Base-by-base conservation (phyloP, 805 yeast genomes). In the Dipodascopsis uninucleata region DNA sequence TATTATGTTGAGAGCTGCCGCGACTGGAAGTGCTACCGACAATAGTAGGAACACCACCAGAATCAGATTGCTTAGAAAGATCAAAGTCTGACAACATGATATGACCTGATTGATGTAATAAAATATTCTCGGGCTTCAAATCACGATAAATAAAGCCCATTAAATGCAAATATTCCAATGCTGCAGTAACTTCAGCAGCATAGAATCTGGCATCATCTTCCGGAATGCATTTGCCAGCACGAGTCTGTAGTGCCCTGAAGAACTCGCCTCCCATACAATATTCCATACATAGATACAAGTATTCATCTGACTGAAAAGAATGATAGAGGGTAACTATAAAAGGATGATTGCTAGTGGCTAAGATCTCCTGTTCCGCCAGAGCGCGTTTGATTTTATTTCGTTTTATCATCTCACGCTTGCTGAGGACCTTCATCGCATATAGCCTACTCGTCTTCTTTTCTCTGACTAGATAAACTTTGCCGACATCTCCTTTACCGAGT, bases 251-350 rank as follows among this genome's bases (percentile, higher is more conserved):
- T 0, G 97, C 98, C 48, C 97, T 71, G 71, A 93, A 93, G 60
- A 93, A 93, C 67, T 94, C 98, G 36, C 99, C 99, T 24, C 99
- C 99, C 88, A 93, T 87, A 61, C 99, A 93, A 60, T 90, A 93
- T 63, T 93, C 99, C 96, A 94, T 90, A 66, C 99, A 93, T 31
- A 93, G 75, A 58, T 88, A 93, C 8, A 93, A 67, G 60, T 85
- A 80, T 58, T 89, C 97, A 48, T 86, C 93, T 3, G 95, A 83
- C 67, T 93, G 98, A 69, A 93, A 93, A 0, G 96, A 88, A 65
- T 93, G 99, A 61, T 93, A 90, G 21, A 93, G 71, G 0, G 98
- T 87, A 24, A 93, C 97, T 56, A 93, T 94, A 61, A 94, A 93
- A 0, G 99, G 99, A 65, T 94, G 97, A 62, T 89, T 88, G 28